Evolutionary conservation across 306 rosid species (phyloP).

Genomic region (Rubus idaeus): DNA sequence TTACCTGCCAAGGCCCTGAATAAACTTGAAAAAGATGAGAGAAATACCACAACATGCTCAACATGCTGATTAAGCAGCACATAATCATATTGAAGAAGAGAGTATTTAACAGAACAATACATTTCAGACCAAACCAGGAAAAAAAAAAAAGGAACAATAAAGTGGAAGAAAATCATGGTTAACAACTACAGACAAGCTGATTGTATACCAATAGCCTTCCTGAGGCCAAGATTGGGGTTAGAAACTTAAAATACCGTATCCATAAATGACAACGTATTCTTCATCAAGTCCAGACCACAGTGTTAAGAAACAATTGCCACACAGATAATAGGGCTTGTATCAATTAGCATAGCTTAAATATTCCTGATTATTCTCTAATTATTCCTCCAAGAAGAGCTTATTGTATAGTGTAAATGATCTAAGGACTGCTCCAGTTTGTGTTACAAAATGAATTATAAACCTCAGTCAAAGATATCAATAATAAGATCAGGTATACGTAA

Average conservation of each 20-base stretch:
- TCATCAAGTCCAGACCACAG: not conserved
- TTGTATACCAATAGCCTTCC: not conserved
- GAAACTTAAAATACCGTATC: not conserved
- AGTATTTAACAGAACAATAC: not conserved
- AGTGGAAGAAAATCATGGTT: conserved; percentile 10
- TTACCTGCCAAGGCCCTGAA: conserved; percentile 98
- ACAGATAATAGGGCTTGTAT: not conserved
- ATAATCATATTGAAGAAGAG: not conserved
- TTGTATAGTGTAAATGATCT: not conserved
- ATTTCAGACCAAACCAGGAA: not conserved
- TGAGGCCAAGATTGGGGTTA: not conserved
- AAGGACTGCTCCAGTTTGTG: not conserved
- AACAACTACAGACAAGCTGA: conserved; percentile 14
- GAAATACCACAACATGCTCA: not conserved
- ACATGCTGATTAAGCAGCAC: conserved; percentile 1
- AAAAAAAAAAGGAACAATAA: not conserved
- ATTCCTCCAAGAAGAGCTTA: not conserved
- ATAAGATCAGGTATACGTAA: not conserved
- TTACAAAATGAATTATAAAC: not conserved
- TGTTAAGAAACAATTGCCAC: not conserved
- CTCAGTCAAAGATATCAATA: not conserved
- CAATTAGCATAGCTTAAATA: not conserved
- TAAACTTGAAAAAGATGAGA: conserved; percentile 22
- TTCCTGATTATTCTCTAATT: not conserved
- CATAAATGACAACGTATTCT: not conserved